Evolutionary conservation across 2,329 filamentous ascomycete species (phyloP).

Genomic region (Aspergillus japonicus): DNA sequence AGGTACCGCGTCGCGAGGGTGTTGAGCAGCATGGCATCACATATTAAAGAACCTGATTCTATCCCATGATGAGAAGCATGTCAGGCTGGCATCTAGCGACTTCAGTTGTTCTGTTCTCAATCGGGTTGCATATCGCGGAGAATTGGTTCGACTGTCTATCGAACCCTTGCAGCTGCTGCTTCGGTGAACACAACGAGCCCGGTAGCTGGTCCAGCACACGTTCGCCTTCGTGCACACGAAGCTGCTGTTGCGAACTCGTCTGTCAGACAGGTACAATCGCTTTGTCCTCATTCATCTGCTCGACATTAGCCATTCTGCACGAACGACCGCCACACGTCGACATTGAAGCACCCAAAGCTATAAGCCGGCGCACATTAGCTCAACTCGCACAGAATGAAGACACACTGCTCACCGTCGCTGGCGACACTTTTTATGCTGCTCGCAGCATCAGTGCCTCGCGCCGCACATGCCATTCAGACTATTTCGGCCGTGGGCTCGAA

Average conservation of each 20-base stretch:
- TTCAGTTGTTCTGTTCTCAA: background rate
- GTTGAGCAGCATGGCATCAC: background rate
- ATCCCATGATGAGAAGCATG: background rate
- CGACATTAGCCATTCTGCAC: background rate
- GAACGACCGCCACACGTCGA: background rate
- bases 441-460: constrained; percentile 27
- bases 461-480: constrained; percentile 49
- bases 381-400: background rate
- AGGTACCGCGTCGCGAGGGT: background rate
- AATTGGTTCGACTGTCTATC: background rate
- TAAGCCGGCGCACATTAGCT: background rate
- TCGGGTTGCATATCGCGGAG: background rate
- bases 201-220: background rate
- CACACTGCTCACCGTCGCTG: constrained; percentile 1
- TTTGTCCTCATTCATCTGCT: background rate
- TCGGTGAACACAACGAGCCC: background rate
- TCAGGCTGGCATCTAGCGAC: too few species aligned
- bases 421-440: constrained; percentile 22
- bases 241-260: background rate
- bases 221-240: background rate
- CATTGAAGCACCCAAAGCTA: background rate
- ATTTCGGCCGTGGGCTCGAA: constrained; percentile 71
- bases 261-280: background rate
- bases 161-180: background rate
- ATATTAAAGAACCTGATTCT: background rate